Evolutionary conservation across 2,329 filamentous ascomycete species (phyloP), one percentile per base, ranked within the genome.

Genomic region (Harringtonia aguacate): DNA sequence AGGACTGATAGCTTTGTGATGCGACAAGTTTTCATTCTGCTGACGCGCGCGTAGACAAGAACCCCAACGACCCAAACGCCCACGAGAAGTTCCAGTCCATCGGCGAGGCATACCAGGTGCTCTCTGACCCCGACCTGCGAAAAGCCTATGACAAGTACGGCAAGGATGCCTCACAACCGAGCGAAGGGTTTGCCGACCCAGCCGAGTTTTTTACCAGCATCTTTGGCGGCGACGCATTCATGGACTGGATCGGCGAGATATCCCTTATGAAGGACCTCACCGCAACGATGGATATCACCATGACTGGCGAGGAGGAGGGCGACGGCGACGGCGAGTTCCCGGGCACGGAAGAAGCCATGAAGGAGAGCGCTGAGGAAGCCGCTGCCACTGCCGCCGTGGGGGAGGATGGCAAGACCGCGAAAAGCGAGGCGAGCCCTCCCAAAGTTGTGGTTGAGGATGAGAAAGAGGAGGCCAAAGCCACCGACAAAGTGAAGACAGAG

Each of bases 201-300:
- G 77, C 88, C 51, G 92, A 98, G 66, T 98, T 98, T 75, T 98
- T 98, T 68, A 85, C 85, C 57, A 94, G 89, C 71, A 98, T 98
- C 55, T 98, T 98, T 59, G 92, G 92, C 54, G 92, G 92, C 48
- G 90, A 95, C 56, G 88, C 90, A 13, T 98, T 98, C 58, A 73
- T 84, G 48, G 90, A 98, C 69, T 87, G 92, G 73, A 97, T 98
- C 58, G 92, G 92, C 53, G 92, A 98, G 72, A 95, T 98, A 55
- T 92, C 86, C 41, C 78, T 98, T 46, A 95, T 98, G 86, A 97
- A 95, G 69, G 92, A 98, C 58, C 74, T 98, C 44, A 97, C 90
- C 17, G 87, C 88, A 57, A 95, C 89, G 36, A 97, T 98, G 90
- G 92, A 98, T 57, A 97, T 98, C 53, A 89, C 87, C 18, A 90